These are phyloP conservation scores for Tulasnella sp. DNA, from an alignment of 768 basidiomycete genomes.

Conservation along the genomic window DNA sequence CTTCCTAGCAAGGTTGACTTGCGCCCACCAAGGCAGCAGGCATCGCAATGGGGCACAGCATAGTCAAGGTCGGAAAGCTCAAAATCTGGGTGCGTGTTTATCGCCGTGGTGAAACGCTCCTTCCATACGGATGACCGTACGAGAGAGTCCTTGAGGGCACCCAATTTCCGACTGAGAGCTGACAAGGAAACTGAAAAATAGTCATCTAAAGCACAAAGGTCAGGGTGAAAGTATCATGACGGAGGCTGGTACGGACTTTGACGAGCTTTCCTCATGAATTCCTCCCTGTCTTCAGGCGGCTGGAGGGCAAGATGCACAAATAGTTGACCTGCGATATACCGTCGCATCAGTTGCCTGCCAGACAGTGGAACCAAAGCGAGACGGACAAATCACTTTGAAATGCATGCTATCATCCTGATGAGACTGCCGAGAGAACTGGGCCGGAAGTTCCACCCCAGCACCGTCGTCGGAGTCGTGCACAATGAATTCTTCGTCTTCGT, in stretches of 20 bases:
- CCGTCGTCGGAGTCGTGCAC: constrained; percentile 43
- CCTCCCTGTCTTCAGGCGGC: constrained; percentile 36
- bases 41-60: constrained; percentile 58
- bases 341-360: constrained; percentile 32
- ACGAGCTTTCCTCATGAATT: constrained; percentile 48
- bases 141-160: constrained; percentile 56
- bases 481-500: constrained; percentile 38
- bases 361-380: not conserved
- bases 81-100: constrained; percentile 59
- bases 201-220: constrained; percentile 30
- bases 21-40: constrained; percentile 64
- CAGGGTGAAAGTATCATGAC: not conserved
- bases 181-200: constrained; percentile 65
- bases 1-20: constrained; percentile 50
- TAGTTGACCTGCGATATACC: constrained; percentile 44
- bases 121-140: constrained; percentile 81
- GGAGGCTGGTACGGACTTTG: not conserved
- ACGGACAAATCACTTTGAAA: constrained; percentile 40
- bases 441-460: constrained; percentile 42
- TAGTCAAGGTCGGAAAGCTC: constrained; percentile 41
- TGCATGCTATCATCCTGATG: constrained; percentile 66
- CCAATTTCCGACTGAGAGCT: constrained; percentile 54
- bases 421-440: constrained; percentile 66
- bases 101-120: constrained; percentile 46
- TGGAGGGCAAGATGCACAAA: constrained; percentile 71